Conservation (phyloP, 495 filamentous ascomycete genomes). For the Pseudevernia furfuracea region DNA sequence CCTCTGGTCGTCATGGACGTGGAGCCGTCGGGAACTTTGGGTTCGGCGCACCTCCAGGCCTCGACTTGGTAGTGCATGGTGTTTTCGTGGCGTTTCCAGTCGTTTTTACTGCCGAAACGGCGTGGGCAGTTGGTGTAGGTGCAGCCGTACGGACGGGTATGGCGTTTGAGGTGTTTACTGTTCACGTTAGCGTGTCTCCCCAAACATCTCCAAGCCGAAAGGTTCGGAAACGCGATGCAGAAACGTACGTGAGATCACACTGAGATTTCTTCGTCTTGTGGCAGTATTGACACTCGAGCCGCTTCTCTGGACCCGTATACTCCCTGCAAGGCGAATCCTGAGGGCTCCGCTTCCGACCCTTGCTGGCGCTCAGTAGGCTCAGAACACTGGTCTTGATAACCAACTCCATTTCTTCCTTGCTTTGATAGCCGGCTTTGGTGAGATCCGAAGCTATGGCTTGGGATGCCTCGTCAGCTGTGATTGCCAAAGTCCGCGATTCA, state of each 20-base stretch:
- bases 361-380: slow-evolving; percentile 4
- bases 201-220: background rate
- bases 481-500: background rate
- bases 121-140: slow-evolving; percentile 69
- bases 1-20: slow-evolving; percentile 29
- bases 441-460: slow-evolving; percentile 15
- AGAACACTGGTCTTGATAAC: slow-evolving; percentile 9
- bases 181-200: slow-evolving; percentile 4
- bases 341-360: background rate
- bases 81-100: slow-evolving; percentile 95
- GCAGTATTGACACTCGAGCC: slow-evolving; percentile 48
- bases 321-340: background rate
- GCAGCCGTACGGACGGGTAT: slow-evolving; percentile 80
- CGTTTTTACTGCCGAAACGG: slow-evolving; percentile 83
- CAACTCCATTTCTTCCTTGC: background rate
- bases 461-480: slow-evolving; percentile 7
- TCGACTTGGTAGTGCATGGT: slow-evolving; percentile 73
- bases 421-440: background rate
- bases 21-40: slow-evolving; percentile 7
- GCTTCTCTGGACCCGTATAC: slow-evolving; percentile 4
- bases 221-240: background rate
- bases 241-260: slow-evolving; percentile 64
- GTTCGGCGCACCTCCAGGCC: slow-evolving; percentile 64
- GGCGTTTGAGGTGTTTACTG: slow-evolving; percentile 85
- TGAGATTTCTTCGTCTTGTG: slow-evolving; percentile 47